Base-by-base conservation (phyloP, 352 stramenopile genomes). In the Thalassiosira livingstoniorum region DNA sequence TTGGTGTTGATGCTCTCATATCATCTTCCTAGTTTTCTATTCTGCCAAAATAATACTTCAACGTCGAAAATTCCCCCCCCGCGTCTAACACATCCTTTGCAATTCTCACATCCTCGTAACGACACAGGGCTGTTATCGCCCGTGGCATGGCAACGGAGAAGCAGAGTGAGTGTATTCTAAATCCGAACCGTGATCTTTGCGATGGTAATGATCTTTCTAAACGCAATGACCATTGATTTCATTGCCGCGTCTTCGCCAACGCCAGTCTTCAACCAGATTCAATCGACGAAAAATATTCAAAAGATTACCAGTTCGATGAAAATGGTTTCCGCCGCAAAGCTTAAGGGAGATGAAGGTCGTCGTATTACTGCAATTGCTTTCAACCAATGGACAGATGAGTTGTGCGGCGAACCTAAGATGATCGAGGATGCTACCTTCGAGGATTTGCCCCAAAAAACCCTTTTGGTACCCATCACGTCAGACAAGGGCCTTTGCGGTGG, bases 301-400 rank as follows among this genome's bases (percentile, higher is more conserved):
- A 99, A 99, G 94, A 99, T 99, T 92, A 99, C 98, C 61, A 97
- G 97, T 91, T 99, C 97, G 66, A 99, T 99, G 97, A 99, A 99
- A 92, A 99, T 99, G 97, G 98, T 99, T 89, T 99, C 97, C 73
- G 97, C 98, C 54, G 97, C 97, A 74, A 99, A 99, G 94, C 97
- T 99, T 82, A 97, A 98, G 87, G 97, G 97, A 75, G 97, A 98
- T 72, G 97, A 99, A 79, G 88, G 68, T 37, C 88, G 92, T 54
- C 82, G 92, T 39, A 35, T 72, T 27, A 86, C 85, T 58, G 87
- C 92, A 21, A 87, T 82, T 43, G 71, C 87, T 35, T 94, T 94
- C 82, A 94, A 96, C 81, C 78, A 72, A 27, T 97, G 95, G 94
- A 89, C 93, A 3, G 73, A 87, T 54, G 91, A 95, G 87, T 95